Percentiles rank a stretch among this genome's conserved stretches.
phyloP scores from a whole-genome alignment of 352 stramenopile genomes.

The Aphanomyces cochlioides region DNA sequence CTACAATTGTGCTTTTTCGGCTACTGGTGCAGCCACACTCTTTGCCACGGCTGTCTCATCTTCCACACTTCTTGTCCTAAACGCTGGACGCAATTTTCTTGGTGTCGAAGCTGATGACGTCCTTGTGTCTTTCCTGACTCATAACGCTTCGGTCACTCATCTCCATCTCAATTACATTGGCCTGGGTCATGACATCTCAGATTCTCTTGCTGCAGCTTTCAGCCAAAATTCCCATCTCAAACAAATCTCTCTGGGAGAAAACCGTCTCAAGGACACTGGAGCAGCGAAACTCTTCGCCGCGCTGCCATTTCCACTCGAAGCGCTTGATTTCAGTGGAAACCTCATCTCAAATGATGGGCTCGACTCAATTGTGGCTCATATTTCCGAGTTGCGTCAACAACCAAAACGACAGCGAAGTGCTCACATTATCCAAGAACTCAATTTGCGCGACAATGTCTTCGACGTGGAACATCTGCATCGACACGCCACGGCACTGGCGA shows the following conservation, averaged over 20 bases:
- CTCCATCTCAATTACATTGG: constrained; percentile 25
- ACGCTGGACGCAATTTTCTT: constrained; percentile 17
- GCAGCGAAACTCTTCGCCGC: constrained; percentile 13
- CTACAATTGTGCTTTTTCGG: constrained; percentile 10
- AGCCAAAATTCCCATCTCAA: not conserved
- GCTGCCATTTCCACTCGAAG: constrained; percentile 9
- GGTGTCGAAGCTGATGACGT: not conserved
- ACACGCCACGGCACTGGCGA: not conserved
- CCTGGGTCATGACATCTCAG: not conserved
- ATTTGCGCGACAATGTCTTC: constrained; percentile 24
- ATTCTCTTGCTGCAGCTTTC: not conserved
- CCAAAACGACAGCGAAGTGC: not conserved
- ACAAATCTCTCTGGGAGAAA: constrained; percentile 15
- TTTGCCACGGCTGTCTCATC: not conserved
- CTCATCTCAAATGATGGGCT: constrained; percentile 10
- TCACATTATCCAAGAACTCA: constrained; percentile 11
- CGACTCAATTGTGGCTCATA: not conserved
- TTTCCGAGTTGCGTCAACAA: not conserved
- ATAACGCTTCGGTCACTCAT: not conserved
- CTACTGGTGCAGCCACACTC: not conserved
- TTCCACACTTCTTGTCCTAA: constrained; percentile 1
- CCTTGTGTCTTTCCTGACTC: not conserved
- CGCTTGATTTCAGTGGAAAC: constrained; percentile 25
- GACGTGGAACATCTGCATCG: not conserved
- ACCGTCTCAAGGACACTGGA: constrained; percentile 13